These are phyloP conservation scores for Boletellus ananiceps DNA, from an alignment of 768 basidiomycete species.

Conservation along the genomic window DNA sequence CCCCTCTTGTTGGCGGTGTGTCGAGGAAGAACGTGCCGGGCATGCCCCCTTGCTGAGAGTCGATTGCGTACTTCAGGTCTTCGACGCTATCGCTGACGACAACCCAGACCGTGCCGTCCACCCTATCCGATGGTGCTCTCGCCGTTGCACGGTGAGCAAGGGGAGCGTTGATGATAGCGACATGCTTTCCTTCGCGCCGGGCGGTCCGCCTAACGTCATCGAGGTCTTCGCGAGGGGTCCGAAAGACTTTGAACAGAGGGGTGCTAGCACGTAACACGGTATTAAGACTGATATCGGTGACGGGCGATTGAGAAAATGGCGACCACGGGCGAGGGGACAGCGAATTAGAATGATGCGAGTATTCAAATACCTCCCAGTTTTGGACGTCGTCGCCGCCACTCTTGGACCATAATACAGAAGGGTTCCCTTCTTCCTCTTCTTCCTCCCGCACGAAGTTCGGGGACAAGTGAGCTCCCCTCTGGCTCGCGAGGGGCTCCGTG, in stretches of 20 bases:
- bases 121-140: slow-evolving; percentile 16
- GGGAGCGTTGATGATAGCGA: slow-evolving; percentile 27
- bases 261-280: slow-evolving; percentile 28
- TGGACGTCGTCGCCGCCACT: slow-evolving; percentile 4
- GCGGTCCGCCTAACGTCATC: slow-evolving; percentile 23
- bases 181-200: slow-evolving; percentile 29
- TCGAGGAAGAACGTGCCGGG: slow-evolving; percentile 28
- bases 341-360: slow-evolving; percentile 17
- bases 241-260: slow-evolving; percentile 32
- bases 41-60: slow-evolving; percentile 30
- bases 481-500: slow-evolving; percentile 15
- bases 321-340: slow-evolving; percentile 25
- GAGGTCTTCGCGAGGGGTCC: slow-evolving; percentile 28
- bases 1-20: slow-evolving; percentile 13
- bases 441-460: slow-evolving; percentile 7
- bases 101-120: slow-evolving; percentile 27
- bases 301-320: slow-evolving; percentile 22
- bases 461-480: background rate
- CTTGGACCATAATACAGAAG: slow-evolving; percentile 7
- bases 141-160: slow-evolving; percentile 21
- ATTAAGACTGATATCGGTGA: slow-evolving; percentile 23
- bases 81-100: slow-evolving; percentile 30
- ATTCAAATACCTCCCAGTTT: slow-evolving; percentile 8
- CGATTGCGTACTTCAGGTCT: slow-evolving; percentile 30
- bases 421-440: slow-evolving; percentile 9